Evolutionary conservation across 108 stramenopile genomes (phyloP), one percentile per base, ranked within the genome.

Genomic region (Thalassiosira profunda): DNA sequence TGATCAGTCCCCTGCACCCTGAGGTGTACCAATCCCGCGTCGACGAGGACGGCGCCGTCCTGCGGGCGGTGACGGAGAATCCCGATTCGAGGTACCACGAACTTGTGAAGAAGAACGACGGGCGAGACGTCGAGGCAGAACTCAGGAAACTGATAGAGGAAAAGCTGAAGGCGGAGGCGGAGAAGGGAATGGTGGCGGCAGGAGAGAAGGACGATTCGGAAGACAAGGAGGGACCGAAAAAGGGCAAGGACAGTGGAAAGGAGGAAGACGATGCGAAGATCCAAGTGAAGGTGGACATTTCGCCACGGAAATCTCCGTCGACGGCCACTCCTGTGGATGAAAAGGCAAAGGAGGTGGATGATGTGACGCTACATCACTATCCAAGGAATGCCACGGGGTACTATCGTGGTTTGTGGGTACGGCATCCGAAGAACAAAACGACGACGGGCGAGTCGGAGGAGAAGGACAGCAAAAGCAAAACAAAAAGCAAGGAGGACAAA

Each of bases 311-410:
- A 31, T 20, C 24, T 30, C 14, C 17, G 11, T 12, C 12, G 15
- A 14, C 14, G 3, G 40, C 44, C 25, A 10, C 51, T 28, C 30
- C 31, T 14, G 26, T 44, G 33, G 37, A 67, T 7, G 52, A 21
- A 3, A 1, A 38, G 1, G n/a, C 53, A 12, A 37, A 46, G 29
- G 42, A 43, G 20, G 15, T 57, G 6, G 59, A 58, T 41, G 74
- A 75, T 58, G 26, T 17, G 24, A 29, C 45, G 18, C 28, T 91
- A 8, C 83, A 53, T 30, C 87, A 91, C 58, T 95, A 91, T 70
- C 94, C 93, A 9, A 78, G 94, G 74, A 95, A 95, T 74, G 83
- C 79, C 18, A 95, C 91, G 5, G 94, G 94, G 31, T 89, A 82
- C 52, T 95, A 92, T 70, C 84, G 87, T 14, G 94, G 94, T 21